Conservation (phyloP, 306 rosid genomes). For the Cercis canadensis region DNA sequence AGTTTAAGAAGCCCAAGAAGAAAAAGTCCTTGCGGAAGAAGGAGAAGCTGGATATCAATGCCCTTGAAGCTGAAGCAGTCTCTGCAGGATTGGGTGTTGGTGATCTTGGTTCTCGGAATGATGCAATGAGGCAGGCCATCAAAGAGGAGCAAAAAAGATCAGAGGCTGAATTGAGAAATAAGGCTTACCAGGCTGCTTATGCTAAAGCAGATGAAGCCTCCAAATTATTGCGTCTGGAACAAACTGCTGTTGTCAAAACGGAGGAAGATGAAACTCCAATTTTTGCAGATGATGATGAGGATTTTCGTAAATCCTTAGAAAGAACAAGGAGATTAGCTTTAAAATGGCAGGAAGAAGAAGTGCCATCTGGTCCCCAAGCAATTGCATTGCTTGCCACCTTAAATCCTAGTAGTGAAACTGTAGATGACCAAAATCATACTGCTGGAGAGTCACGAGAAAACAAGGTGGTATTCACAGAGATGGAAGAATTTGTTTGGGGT, state of each 20-base stretch:
- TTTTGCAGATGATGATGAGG: constrained; percentile 86
- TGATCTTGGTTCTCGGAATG: constrained; percentile 90
- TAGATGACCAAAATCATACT: constrained; percentile 54
- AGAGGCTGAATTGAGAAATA: constrained; percentile 80
- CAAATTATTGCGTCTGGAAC: constrained; percentile 69
- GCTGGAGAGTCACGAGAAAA: constrained; percentile 76
- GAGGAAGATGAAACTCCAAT: constrained; percentile 70
- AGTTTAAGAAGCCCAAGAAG: constrained; percentile 91
- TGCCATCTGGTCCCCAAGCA: constrained; percentile 71
- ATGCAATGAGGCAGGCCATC: constrained; percentile 65
- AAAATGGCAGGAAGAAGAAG: constrained; percentile 71
- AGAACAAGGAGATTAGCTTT: constrained; percentile 81
- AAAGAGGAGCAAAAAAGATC: constrained; percentile 74
- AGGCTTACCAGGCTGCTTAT: constrained; percentile 85
- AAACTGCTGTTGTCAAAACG: constrained; percentile 49
- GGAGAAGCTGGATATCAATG: constrained; percentile 87
- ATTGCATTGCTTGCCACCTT: constrained; percentile 75
- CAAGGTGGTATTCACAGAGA: constrained; percentile 90
- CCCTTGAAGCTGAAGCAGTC: constrained; percentile 95
- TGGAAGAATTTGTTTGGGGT: constrained; percentile 99
- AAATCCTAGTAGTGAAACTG: constrained; percentile 51
- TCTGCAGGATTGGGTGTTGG: constrained; percentile 89
- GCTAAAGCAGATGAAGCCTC: constrained; percentile 94
- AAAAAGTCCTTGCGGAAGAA: constrained; percentile 89
- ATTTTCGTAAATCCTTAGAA: constrained; percentile 77